These are phyloP conservation scores for Silene conica DNA, from an alignment of 148 eudicot genomes.

Conservation along the genomic window DNA sequence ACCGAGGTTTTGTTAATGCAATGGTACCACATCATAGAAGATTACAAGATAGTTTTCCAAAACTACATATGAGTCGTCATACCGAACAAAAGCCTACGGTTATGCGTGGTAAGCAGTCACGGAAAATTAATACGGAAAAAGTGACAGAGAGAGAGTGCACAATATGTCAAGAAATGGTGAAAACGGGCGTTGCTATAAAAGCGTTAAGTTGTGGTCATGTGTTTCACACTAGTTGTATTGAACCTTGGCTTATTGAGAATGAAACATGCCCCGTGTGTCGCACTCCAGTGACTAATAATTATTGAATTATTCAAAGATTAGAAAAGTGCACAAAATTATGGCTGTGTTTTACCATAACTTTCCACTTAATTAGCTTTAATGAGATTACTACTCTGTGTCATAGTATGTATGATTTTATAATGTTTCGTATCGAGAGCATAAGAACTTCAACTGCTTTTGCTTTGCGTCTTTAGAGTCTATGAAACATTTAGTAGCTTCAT, in stretches of 20 bases:
- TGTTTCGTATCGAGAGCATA: no score
- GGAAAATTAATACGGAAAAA: neutral
- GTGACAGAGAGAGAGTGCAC: neutral
- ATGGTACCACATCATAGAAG: neutral
- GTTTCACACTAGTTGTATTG: neutral
- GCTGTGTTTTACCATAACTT: no score
- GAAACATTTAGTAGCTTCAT: no score
- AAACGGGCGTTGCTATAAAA: neutral
- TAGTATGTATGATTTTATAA: no score
- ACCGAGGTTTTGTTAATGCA: no score
- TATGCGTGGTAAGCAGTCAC: neutral
- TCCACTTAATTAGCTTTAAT: no score
- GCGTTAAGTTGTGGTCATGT: neutral
- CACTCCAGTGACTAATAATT: neutral
- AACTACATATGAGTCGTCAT: neutral
- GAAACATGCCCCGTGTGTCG: slow-evolving; percentile 2
- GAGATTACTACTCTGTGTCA: no score
- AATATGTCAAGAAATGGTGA: neutral
- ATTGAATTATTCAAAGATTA: no score
- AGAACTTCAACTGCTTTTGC: no score
- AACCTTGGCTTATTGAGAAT: neutral
- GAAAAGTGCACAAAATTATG: no score
- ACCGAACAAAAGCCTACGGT: neutral
- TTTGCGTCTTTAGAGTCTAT: no score
- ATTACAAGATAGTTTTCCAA: neutral